Percentiles rank a stretch among this genome's conserved stretches.
phyloP scores from a whole-genome alignment of 2,329 filamentous ascomycete genomes.

The Fusarium sambucinum region DNA sequence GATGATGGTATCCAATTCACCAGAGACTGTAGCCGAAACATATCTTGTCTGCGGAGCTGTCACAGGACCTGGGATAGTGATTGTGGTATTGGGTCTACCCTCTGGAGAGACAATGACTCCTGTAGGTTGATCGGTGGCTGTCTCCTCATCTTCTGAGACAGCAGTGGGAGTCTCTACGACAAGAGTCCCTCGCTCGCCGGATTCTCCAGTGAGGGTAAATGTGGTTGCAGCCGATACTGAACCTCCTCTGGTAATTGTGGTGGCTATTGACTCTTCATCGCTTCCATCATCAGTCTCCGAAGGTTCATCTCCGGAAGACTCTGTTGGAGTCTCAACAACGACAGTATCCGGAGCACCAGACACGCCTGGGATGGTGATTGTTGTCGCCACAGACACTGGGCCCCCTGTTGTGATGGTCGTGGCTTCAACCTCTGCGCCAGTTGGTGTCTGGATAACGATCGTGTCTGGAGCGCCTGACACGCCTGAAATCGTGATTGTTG shows the following conservation, averaged over 20 bases:
- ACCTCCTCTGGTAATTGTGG: not conserved
- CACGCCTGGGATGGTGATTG: not conserved
- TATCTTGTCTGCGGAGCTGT: not conserved
- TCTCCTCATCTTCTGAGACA: not conserved
- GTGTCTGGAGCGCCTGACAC: not conserved
- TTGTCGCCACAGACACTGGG: not conserved
- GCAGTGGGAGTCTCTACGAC: not conserved
- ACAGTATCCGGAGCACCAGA: constrained; percentile 6
- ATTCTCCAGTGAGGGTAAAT: not conserved
- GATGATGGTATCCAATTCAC: constrained; percentile 3
- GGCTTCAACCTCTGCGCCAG: not conserved
- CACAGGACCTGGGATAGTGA: not conserved
- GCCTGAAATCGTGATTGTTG: not conserved
- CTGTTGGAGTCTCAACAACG: constrained; percentile 9
- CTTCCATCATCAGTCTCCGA: not conserved
- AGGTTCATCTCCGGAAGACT: not conserved
- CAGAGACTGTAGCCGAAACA: constrained; percentile 7
- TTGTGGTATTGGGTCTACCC: not conserved
- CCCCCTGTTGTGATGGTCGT: not conserved
- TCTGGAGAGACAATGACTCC: not conserved
- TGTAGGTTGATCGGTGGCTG: not conserved
- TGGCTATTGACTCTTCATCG: not conserved
- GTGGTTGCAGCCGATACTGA: not conserved
- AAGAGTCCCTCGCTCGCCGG: not conserved
- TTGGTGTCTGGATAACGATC: constrained; percentile 4